A percentile compares a stretch with the other conserved stretches of the same genome.
Conservation (phyloP, 345 rosid genomes). For the Firmiana major region DNA sequence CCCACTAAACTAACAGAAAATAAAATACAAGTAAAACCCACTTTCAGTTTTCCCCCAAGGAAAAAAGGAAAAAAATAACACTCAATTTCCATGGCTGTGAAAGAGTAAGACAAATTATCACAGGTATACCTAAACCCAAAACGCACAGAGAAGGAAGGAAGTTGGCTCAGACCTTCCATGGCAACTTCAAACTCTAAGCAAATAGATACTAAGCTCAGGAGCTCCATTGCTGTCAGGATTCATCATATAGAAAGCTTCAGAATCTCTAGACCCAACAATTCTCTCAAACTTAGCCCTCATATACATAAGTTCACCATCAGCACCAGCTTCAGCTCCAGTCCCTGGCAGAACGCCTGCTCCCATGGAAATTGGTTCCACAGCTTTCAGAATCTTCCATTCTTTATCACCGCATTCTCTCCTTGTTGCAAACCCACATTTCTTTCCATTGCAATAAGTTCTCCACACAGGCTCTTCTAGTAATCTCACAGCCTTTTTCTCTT, state of each 20-base stretch:
- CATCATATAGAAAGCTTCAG: conserved; percentile 99
- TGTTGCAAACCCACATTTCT: conserved; percentile 75
- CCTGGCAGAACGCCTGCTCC: conserved; percentile 97
- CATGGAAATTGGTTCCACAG: conserved; percentile 93
- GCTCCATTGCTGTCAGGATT: conserved; percentile 98
- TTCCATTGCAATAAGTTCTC: conserved; percentile 98
- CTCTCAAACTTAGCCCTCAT: conserved; percentile 88
- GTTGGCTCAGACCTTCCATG: conserved; percentile 10
- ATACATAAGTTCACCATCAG: conserved; percentile 44
- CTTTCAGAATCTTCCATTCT: conserved; percentile 73
- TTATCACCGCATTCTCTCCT: conserved; percentile 71
- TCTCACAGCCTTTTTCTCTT: conserved; percentile 43
- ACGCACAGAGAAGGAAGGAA: background rate
- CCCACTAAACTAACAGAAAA: conserved; percentile 29
- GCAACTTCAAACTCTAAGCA: conserved; percentile 65
- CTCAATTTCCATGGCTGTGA: conserved; percentile 24
- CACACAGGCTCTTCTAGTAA: conserved; percentile 82
- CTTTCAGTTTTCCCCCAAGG: conserved; percentile 26
- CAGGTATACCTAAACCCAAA: conserved; percentile 3
- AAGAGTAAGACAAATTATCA: conserved; percentile 3
- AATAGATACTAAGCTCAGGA: conserved; percentile 90
- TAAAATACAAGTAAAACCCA: conserved; percentile 26
- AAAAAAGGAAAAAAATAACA: background rate
- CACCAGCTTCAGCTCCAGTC: conserved; percentile 39
- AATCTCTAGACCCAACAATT: conserved; percentile 94